Conservation (phyloP, 768 basidiomycete species). For the Serendipita sp. region DNA sequence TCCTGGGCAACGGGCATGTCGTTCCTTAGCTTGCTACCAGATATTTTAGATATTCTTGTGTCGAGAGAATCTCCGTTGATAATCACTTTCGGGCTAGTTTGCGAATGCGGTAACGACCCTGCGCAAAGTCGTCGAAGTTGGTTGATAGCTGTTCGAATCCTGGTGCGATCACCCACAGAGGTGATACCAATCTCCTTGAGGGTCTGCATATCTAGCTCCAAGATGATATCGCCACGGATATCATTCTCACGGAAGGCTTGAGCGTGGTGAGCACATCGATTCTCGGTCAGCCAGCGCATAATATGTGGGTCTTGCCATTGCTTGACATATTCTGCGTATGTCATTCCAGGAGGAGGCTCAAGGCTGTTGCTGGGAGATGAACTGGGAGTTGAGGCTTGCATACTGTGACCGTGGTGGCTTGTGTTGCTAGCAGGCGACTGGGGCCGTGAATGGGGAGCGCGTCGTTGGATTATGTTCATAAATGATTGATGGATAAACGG, state of each 20-base stretch:
- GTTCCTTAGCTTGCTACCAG: slow-evolving; percentile 8
- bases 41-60: background rate
- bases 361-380: slow-evolving; percentile 14
- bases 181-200: slow-evolving; percentile 82
- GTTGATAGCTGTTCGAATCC: slow-evolving; percentile 77
- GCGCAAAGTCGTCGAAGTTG: slow-evolving; percentile 44
- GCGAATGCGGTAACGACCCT: background rate
- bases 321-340: slow-evolving; percentile 43
- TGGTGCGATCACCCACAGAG: slow-evolving; percentile 82
- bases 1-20: slow-evolving; percentile 7
- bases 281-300: slow-evolving; percentile 60
- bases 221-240: slow-evolving; percentile 77
- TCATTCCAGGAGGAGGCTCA: slow-evolving; percentile 43
- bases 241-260: slow-evolving; percentile 67
- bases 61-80: background rate
- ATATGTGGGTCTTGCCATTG: slow-evolving; percentile 60
- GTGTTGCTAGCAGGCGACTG: background rate
- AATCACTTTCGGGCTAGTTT: background rate
- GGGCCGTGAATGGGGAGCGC: background rate
- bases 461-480: background rate
- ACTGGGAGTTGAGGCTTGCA: background rate
- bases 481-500: slow-evolving; percentile 4
- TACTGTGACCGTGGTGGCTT: background rate
- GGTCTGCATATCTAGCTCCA: slow-evolving; percentile 77
- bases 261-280: slow-evolving; percentile 56